These are phyloP conservation scores for Globisporangium sylvaticum DNA, from an alignment of 352 stramenopile species.

Conservation along the genomic window DNA sequence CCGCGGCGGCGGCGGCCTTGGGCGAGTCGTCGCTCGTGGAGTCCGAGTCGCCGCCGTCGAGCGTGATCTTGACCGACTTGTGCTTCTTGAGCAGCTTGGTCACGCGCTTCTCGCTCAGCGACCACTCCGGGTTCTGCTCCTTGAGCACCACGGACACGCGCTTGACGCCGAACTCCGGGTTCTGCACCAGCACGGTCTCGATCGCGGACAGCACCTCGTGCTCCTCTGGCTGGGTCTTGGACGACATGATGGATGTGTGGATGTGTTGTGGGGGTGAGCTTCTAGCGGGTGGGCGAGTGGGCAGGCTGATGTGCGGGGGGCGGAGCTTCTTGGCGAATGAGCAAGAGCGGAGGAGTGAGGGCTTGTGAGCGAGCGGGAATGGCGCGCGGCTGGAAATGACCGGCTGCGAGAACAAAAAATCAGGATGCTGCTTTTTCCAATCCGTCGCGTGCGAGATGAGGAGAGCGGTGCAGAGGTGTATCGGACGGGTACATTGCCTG, in stretches of 20 bases:
- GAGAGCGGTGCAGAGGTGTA: background rate
- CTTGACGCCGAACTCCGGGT: slow-evolving; percentile 72
- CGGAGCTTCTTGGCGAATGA: slow-evolving; percentile 11
- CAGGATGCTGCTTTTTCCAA: slow-evolving; percentile 1
- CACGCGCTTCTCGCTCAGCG: slow-evolving; percentile 71
- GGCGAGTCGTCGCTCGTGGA: slow-evolving; percentile 15
- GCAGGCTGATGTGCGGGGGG: background rate
- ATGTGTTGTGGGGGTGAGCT: background rate
- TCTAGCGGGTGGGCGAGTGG: background rate
- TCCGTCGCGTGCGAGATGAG: background rate
- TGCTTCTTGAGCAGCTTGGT: slow-evolving; percentile 74
- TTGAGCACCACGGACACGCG: slow-evolving; percentile 57
- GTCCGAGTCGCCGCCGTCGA: slow-evolving; percentile 23
- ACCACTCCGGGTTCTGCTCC: slow-evolving; percentile 62
- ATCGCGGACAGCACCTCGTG: slow-evolving; percentile 60
- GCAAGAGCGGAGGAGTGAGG: background rate
- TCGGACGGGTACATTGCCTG: background rate
- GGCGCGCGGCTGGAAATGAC: background rate
- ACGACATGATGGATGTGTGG: slow-evolving; percentile 27
- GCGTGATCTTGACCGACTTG: slow-evolving; percentile 40
- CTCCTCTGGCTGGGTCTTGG: slow-evolving; percentile 57
- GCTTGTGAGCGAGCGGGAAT: background rate
- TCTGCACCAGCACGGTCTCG: slow-evolving; percentile 44
- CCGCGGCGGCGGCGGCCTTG: slow-evolving; percentile 13
- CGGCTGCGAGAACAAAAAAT: slow-evolving; percentile 7